phyloP scores from a whole-genome alignment of 176 grass and related monocot species.

The Leersia perrieri region DNA sequence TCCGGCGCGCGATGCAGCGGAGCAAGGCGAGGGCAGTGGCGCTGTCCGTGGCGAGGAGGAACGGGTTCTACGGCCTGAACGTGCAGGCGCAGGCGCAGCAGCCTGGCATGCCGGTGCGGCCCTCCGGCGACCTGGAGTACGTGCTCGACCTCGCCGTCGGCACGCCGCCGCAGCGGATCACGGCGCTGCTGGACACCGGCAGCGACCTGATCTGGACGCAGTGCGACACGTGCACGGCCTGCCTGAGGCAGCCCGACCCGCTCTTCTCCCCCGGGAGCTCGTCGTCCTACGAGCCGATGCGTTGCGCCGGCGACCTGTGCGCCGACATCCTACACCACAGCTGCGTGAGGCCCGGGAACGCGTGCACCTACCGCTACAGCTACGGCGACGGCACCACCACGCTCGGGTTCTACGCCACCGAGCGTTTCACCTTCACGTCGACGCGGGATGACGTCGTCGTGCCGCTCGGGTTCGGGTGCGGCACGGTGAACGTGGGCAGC shows the following conservation, averaged over 20 bases:
- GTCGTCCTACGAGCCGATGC: slow-evolving; percentile 48
- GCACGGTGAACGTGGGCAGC: slow-evolving; percentile 46
- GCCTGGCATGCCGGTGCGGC: slow-evolving; percentile 23
- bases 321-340: slow-evolving; percentile 21
- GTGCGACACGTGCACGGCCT: slow-evolving; percentile 63
- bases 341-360: slow-evolving; percentile 43
- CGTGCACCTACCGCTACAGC: slow-evolving; percentile 58
- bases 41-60: slow-evolving; percentile 29
- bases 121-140: slow-evolving; percentile 54
- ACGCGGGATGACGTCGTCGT: too few species aligned
- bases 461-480: slow-evolving; percentile 57
- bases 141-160: slow-evolving; percentile 55
- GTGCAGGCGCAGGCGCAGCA: background rate
- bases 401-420: slow-evolving; percentile 41
- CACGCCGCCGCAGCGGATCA: slow-evolving; percentile 46
- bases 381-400: slow-evolving; percentile 60
- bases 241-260: slow-evolving; percentile 47
- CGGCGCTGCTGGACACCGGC: slow-evolving; percentile 62
- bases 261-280: slow-evolving; percentile 47
- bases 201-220: slow-evolving; percentile 89
- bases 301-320: slow-evolving; percentile 54
- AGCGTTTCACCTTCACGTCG: slow-evolving; percentile 63
- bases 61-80: background rate
- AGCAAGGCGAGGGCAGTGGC: slow-evolving; percentile 43
- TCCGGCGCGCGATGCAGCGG: slow-evolving; percentile 42